phyloP scores from a whole-genome alignment of 768 basidiomycete species.

The Suillus plorans region DNA sequence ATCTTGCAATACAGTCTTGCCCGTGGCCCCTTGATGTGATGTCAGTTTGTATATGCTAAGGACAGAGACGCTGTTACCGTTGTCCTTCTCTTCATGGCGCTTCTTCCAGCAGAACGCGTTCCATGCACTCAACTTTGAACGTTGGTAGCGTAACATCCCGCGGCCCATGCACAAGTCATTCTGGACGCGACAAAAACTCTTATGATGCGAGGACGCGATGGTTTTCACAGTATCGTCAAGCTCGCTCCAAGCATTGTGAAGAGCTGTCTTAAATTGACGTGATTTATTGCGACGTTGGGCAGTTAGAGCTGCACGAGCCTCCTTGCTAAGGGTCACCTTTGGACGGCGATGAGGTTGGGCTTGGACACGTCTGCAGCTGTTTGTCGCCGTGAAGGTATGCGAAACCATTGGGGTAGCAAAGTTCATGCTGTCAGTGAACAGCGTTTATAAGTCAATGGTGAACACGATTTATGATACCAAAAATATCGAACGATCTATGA shows the following conservation, averaged over 20 bases:
- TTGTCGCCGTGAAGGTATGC: not conserved
- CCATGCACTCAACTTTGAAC: slow-evolving; percentile 1
- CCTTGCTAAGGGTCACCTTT: slow-evolving; percentile 7
- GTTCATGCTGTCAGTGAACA: not conserved
- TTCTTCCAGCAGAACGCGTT: slow-evolving; percentile 14
- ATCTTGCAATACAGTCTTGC: not conserved
- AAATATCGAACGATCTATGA: not conserved
- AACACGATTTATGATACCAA: not conserved
- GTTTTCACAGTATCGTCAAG: slow-evolving; percentile 5
- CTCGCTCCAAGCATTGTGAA: slow-evolving; percentile 5
- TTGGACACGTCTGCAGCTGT: not conserved
- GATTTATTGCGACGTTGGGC: not conserved
- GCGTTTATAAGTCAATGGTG: not conserved
- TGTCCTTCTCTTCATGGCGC: not conserved
- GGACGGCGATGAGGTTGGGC: not conserved
- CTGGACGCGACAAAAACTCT: slow-evolving; percentile 7
- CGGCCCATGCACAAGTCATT: slow-evolving; percentile 6
- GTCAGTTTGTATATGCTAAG: not conserved
- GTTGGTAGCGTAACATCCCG: not conserved
- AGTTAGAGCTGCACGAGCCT: slow-evolving; percentile 1
- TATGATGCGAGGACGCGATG: slow-evolving; percentile 2
- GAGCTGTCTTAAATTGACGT: slow-evolving; percentile 1
- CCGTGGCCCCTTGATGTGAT: not conserved
- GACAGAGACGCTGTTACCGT: not conserved
- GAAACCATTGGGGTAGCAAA: not conserved